Evolutionary conservation across 306 rosid species (phyloP), one percentile per base, ranked within the genome.

Genomic region (Prunus mume): DNA sequence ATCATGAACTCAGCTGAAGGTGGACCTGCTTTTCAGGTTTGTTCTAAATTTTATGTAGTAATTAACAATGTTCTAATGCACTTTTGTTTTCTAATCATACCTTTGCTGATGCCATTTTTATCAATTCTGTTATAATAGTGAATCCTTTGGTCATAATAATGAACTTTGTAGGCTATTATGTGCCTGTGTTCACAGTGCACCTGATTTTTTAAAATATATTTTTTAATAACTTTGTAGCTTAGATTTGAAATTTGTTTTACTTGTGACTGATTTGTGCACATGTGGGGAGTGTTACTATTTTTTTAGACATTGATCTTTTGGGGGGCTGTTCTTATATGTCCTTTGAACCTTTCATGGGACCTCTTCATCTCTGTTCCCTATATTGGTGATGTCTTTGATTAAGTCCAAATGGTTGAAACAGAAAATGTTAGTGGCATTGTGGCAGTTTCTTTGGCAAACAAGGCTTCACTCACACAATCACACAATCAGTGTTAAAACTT

Each of bases 21-120:
- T 80, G 99, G 99, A 87, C 99, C 99, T 81, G 98, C 97, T 54
- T 96, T 96, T 83, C 98, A 95, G 99, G 99, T 95, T 79, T 83
- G 97, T 87, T 82, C 76, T 10, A 22, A 27, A 38, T 65, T 32
- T 49, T 71, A 57, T 60, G 43, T 15, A 24, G 49, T 12, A 51
- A 22, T 52, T 30, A n/a, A 24, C 58, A 27, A 9, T 43, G 12
- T n/a, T 43, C 3, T 4, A 13, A 41, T 18, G 6, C 19, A 19
- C 22, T 56, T 56, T 2, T 14, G 17, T 56, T 15, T 72, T 41
- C 22, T 14, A 43, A 6, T 38, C 24, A 12, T 24, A 18, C 43
- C 20, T 69, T 51, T 69, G 27, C 65, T 13, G 30, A 13, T 22
- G 71, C 30, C 71, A 10, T 18, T 32, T 25, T 28, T 28, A 20